Evolutionary conservation across 2,329 filamentous ascomycete species (phyloP).

Genomic region (Colletotrichum simmondsii): DNA sequence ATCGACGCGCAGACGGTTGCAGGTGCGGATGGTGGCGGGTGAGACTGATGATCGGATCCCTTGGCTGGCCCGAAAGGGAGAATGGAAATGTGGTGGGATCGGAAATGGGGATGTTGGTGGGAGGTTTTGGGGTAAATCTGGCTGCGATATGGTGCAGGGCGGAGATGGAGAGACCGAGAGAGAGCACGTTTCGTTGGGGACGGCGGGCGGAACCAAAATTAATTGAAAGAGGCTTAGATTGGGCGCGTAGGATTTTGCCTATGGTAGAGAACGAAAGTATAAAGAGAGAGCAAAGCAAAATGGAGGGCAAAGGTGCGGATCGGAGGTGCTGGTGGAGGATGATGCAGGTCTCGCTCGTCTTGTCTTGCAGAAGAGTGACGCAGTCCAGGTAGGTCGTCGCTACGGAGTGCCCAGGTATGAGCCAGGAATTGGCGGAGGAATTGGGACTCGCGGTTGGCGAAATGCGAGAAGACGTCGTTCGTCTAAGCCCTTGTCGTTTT

Average conservation of each 20-base stretch:
- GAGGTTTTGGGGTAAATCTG: constrained; percentile 2
- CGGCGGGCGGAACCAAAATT: not conserved
- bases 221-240: not conserved
- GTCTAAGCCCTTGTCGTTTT: constrained; percentile 30
- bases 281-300: not conserved
- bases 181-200: constrained; percentile 28
- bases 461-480: constrained; percentile 21
- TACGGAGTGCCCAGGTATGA: not conserved
- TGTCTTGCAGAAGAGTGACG: constrained; percentile 29
- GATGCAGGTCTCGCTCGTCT: constrained; percentile 7
- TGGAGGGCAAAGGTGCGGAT: not conserved
- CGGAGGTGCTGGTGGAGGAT: not conserved
- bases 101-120: not conserved
- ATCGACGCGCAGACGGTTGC: not conserved
- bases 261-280: not conserved
- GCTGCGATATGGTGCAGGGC: constrained; percentile 12
- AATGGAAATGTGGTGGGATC: not conserved
- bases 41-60: constrained; percentile 15
- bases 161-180: not conserved
- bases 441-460: constrained; percentile 3
- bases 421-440: not conserved
- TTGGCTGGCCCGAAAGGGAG: constrained; percentile 19
- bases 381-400: constrained; percentile 5
- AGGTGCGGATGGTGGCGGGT: not conserved
- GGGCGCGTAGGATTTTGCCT: not conserved